These are phyloP conservation scores for Acanthamoeba triangularis DNA, from an alignment of 208 protist genomes.

Conservation along the genomic window DNA sequence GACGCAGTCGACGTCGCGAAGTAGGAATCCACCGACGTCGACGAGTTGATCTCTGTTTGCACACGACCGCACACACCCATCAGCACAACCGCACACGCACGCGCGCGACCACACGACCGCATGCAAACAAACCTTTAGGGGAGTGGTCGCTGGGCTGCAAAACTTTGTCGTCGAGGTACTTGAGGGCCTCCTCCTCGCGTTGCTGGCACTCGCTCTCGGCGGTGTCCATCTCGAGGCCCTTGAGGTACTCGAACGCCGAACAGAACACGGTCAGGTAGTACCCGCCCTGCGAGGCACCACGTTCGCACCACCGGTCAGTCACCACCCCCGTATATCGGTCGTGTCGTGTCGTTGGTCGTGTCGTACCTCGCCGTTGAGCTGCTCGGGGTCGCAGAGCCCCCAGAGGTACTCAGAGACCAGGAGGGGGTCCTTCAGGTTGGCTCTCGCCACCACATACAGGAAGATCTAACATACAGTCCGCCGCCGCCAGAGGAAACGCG, in stretches of 20 bases:
- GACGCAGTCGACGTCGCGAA: background rate
- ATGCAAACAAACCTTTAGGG: no score
- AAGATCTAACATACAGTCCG: background rate
- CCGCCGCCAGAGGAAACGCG: background rate
- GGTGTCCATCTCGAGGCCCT: background rate
- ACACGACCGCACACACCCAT: background rate
- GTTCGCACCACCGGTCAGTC: background rate
- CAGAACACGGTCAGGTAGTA: constrained; percentile 72
- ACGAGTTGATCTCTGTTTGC: background rate
- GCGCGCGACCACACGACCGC: background rate
- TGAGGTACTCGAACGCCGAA: constrained; percentile 57
- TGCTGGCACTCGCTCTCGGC: background rate
- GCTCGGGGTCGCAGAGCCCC: constrained; percentile 46
- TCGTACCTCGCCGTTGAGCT: constrained; percentile 51
- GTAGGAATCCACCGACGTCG: constrained; percentile 19
- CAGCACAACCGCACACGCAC: background rate
- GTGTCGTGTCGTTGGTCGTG: background rate
- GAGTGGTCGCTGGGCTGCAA: no score
- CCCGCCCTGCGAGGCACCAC: background rate
- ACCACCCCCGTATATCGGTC: no score
- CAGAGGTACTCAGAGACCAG: constrained; percentile 47
- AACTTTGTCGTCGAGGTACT: background rate
- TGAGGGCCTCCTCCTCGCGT: background rate
- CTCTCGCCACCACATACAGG: constrained; percentile 59
- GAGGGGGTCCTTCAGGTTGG: constrained; percentile 29